Evolutionary conservation across 2,329 filamentous ascomycete genomes (phyloP), one percentile per base, ranked within the genome.

Genomic region (Akanthomyces muscarius): DNA sequence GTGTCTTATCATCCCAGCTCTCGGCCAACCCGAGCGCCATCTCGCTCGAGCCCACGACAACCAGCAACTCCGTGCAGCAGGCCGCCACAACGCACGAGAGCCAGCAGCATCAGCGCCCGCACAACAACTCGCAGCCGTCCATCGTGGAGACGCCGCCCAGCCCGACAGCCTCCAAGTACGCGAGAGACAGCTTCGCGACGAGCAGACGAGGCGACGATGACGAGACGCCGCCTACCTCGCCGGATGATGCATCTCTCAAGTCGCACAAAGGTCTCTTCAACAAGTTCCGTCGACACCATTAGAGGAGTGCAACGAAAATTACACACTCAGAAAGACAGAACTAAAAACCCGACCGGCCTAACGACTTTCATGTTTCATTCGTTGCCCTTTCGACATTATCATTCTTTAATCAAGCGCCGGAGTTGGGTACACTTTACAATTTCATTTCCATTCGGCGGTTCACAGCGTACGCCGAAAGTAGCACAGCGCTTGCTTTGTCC

Each of bases 1-100:
- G 81, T 58, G 73, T 74, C 64, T 78, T 83, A 66, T 72, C 72
- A 11, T 73, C 73, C 0, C 72, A 73, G 41, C 48, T 71, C 74
- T 62, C 60, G 4, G 69, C 71, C 21, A 65, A 74, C 57, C 70
- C 72, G 56, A 74, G 72, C 63, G 68, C 69, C 23, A 68, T 75
- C 53, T 77, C 75, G 25, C 50, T 61, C 18, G 41, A 36, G 3
- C 3, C 70, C 76, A 44, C 71, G 8, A 23, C 73, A 55, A 66
- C 69, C 44, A 68, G 71, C 50, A 70, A 50, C 68, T 70, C 38
- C 68, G 71, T 21, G 64, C 64, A 50, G 62, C 41, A 36, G n/a
- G 18, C n/a, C 25, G 13, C 36, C 41, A 16, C 33, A 3, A 10
- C 44, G 23, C 36, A 2, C n/a, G 36, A 42, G 51, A 48, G 58